Evolutionary conservation across 179 eudicot species (phyloP).

Genomic region (Silene vulgaris): DNA sequence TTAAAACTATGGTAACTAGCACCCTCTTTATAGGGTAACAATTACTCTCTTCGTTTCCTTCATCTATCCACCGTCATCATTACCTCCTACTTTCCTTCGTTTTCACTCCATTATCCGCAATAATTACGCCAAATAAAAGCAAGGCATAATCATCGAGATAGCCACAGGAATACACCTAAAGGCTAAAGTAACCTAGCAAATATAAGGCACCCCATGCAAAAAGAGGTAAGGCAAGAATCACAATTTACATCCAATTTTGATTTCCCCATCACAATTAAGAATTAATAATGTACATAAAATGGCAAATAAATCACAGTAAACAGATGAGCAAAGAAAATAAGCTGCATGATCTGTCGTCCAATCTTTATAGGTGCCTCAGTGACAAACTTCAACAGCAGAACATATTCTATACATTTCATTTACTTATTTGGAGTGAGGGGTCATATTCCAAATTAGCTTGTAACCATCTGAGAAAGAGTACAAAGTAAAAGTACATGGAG

Average conservation of each 20-base stretch:
- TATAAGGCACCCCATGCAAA: constrained; percentile 9
- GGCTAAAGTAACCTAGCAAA: background rate
- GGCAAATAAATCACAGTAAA: background rate
- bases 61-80: too few species aligned
- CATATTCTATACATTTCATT: too few species aligned
- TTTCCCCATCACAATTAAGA: background rate
- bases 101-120: too few species aligned
- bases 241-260: background rate
- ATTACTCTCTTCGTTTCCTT: too few species aligned
- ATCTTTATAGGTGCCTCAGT: constrained; percentile 2
- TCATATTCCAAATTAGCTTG: too few species aligned
- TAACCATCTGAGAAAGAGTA: too few species aligned
- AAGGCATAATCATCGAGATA: background rate
- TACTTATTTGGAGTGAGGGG: too few species aligned
- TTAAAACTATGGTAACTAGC: too few species aligned
- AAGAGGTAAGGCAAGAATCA: background rate
- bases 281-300: background rate
- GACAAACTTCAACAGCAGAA: too few species aligned
- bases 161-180: background rate
- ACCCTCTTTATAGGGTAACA: too few species aligned
- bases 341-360: constrained; percentile 1
- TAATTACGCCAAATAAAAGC: background rate
- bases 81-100: too few species aligned
- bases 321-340: background rate
- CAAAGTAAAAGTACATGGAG: too few species aligned